Conservation (phyloP, 805 yeast genomes). For the Jamesozyma hellenica region DNA sequence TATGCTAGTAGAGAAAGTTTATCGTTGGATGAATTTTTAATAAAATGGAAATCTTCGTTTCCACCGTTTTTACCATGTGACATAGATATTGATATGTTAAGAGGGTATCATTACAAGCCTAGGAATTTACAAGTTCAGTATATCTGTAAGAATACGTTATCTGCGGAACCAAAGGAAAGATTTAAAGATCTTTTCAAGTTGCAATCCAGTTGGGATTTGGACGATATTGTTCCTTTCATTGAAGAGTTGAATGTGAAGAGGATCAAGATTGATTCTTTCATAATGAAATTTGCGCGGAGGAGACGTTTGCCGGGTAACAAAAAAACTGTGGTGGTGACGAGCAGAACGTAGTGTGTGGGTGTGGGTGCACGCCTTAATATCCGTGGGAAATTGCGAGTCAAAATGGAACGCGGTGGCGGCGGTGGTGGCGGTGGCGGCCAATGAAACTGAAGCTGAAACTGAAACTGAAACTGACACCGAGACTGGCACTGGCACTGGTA, state of each 20-base stretch:
- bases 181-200: conserved; percentile 42
- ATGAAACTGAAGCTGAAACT: no score
- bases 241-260: conserved; percentile 46
- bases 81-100: conserved; percentile 42
- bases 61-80: conserved; percentile 57
- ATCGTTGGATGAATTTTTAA: conserved; percentile 43
- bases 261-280: conserved; percentile 45
- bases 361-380: no score
- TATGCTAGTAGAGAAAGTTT: conserved; percentile 27
- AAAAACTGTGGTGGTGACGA: conserved; percentile 30
- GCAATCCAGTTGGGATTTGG: conserved; percentile 51
- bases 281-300: conserved; percentile 54
- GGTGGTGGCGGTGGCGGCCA: no score
- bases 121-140: conserved; percentile 43
- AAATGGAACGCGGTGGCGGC: no score
- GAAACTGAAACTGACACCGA: no score
- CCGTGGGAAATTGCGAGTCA: no score
- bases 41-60: conserved; percentile 52
- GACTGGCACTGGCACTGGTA: no score
- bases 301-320: conserved; percentile 36
- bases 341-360: conserved; percentile 14
- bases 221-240: conserved; percentile 54
- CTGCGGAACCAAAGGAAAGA: conserved; percentile 39
- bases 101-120: conserved; percentile 48
- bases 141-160: conserved; percentile 40